Percentiles rank a stretch among this genome's conserved stretches.
phyloP scores from a whole-genome alignment of 169 alveolate species.

The Plasmodium vivax region DNA sequence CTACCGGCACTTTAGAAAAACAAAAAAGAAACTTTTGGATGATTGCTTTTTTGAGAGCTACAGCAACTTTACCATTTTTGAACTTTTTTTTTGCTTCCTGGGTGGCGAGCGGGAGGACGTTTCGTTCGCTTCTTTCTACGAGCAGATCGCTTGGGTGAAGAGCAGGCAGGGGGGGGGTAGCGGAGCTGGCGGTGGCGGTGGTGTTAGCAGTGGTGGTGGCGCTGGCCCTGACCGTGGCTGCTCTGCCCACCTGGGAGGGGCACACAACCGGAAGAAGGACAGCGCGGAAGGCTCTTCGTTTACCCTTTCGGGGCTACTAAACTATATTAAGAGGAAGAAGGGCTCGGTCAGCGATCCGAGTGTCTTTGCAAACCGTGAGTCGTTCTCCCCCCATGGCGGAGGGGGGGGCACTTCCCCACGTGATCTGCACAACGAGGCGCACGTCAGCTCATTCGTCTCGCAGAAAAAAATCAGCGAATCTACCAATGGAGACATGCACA shows the following conservation, averaged over 20 bases:
- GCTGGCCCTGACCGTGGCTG: too few relatives aligned
- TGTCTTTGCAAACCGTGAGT: background rate
- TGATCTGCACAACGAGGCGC: background rate
- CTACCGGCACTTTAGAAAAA: background rate
- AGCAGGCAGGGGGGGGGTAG: background rate
- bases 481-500: background rate
- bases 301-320: conserved; percentile 3
- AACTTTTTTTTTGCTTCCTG: conserved; percentile 4
- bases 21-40: conserved; percentile 44
- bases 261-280: background rate
- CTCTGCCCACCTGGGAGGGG: background rate
- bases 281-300: background rate
- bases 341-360: background rate
- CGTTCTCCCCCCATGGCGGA: background rate
- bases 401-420: background rate
- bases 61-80: conserved; percentile 38
- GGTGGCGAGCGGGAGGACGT: background rate
- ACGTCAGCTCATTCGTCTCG: background rate
- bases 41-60: conserved; percentile 65
- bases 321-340: conserved; percentile 53
- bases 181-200: background rate
- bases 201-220: too few relatives aligned
- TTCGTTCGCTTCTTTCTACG: conserved; percentile 20
- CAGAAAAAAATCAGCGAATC: background rate
- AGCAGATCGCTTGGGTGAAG: conserved; percentile 15